Base-by-base conservation (phyloP, 2,329 filamentous ascomycete genomes). In the Pestalotiopsis sp. region DNA sequence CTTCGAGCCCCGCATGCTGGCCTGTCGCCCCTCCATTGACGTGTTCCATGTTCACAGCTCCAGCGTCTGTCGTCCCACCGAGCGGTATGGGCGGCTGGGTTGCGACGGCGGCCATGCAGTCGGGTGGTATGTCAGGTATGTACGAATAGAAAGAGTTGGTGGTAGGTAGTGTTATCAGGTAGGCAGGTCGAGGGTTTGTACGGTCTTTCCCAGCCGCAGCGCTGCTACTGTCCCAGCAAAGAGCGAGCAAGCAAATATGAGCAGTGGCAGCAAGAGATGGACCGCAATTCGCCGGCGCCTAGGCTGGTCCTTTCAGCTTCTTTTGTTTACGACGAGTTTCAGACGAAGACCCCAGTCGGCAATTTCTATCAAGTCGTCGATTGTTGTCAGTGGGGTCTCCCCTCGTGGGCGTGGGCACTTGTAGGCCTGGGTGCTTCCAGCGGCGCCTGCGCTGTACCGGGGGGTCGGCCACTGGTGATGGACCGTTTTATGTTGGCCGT, bases 51-150 rank as follows among this genome's bases (percentile, higher is more conserved):
- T 49, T 66, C 57, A 41, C 25, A 38, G 45, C 66, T n/a, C 23
- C 45, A 56, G 60, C 59, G 52, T 67, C 57, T 56, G 36, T 39
- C 23, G 39, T 68, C 63, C 66, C 62, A 63, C 69, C 69, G 62
- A 66, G 52, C 65, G 66, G 65, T 49, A 69, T 68, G 62, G 68
- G 68, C 61, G 66, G 65, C 62, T 68, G 68, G 23, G 68, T 71
- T 64, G 72, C 39, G 66, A 73, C 71, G 56, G 69, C 70, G 45
- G 72, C 72, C 52, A 72, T 72, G 58, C 69, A 69, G 36, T 27
- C 31, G 59, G 20, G 17, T 27, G 23, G 57, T 59, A 23, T 12
- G 17, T 36, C 11, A 11, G 57, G 25, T 59, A 27, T 36, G 57
- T 36, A 25, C 56, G 45, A 52, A 52, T 52, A 52, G 45, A 17